Conservation (phyloP, 2,329 filamentous ascomycete genomes). For the Aspergillus ochraceoroseus region DNA sequence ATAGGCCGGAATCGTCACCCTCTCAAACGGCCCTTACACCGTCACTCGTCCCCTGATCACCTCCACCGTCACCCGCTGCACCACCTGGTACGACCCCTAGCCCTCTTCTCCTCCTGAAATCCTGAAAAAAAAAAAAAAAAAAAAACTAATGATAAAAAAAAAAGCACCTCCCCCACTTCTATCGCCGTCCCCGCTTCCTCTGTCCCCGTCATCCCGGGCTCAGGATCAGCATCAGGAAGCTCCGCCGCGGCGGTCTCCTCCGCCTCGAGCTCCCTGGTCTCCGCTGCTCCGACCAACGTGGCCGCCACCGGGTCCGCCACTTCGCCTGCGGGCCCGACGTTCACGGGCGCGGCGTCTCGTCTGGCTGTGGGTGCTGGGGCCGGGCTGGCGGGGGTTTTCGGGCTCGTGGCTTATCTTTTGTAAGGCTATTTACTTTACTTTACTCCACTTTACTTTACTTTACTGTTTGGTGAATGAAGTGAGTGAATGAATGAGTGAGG, state of each 20-base stretch:
- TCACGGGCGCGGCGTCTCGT: conserved; percentile 52
- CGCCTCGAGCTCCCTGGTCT: conserved; percentile 19
- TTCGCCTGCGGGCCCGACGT: conserved; percentile 32
- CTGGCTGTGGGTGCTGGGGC: conserved; percentile 46
- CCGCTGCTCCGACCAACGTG: conserved; percentile 10
- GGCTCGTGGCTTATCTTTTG: conserved; percentile 47
- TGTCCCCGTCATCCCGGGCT: conserved; percentile 17
- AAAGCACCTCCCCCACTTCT: conserved; percentile 24
- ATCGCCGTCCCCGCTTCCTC: conserved; percentile 19
- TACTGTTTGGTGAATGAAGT: background rate
- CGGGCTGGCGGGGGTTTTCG: conserved; percentile 51
- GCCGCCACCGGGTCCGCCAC: conserved; percentile 20
- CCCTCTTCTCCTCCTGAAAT: background rate
- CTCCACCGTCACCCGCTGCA: conserved; percentile 49
- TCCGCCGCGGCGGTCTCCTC: no score
- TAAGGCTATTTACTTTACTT: conserved; percentile 26
- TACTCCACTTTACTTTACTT: background rate
- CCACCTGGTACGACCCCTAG: conserved; percentile 35
- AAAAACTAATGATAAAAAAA: conserved; percentile 1
- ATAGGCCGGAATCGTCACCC: conserved; percentile 63
- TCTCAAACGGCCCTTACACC: conserved; percentile 68
- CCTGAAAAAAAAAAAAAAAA: background rate
- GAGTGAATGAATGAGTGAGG: background rate
- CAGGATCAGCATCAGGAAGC: no score
- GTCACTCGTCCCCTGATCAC: conserved; percentile 51